Base-by-base conservation (phyloP, 2,329 filamentous ascomycete species). In the Sclerotinia subarctica region DNA sequence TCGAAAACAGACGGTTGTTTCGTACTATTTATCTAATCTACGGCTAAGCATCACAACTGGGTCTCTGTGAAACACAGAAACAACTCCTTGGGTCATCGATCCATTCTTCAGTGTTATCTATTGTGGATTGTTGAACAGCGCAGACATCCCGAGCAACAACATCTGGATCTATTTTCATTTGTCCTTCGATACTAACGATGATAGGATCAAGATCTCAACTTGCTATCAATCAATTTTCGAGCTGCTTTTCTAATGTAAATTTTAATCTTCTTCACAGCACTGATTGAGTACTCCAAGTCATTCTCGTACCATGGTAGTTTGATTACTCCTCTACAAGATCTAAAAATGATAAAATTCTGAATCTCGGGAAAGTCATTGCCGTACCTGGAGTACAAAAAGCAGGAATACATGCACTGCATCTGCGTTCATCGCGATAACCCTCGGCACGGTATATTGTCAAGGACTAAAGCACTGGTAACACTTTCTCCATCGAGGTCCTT, bases 1-100 rank as follows among this genome's bases (percentile, higher is more conserved):
- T n/a, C 29, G 29, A 26, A 15, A 63, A 52, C 17, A 26, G 49
- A 52, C 46, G 32, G 38, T 38, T 63, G 15, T 42, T 15, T 62
- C 38, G 17, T 26, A 51, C 15, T 24, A 6, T 35, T 5, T 60
- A 13, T 26, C 38, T 51, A 51, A 51, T 63, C 29, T 38, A 15
- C 24, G n/a, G 35, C 4, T 19, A 21, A 26, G 29, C 26, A 5
- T 19, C 29, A 62, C 59, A 38, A 7, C 7, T 3, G n/a, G 21
- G 15, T 24, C 4, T 62, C 15, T 38, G 59, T 63, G 32, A 11
- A 51, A 38, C 59, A 35, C 8, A 63, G n/a, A 63, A 51, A 63
- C 46, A 51, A 63, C 15, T 38, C 32, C n/a, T 51, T 63, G 59
- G 59, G 46, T 63, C 59, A 51, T 63, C 32, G 29, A 51, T 62